These are phyloP conservation scores for Plasmodium malariae DNA, from an alignment of 169 alveolate species.

Conservation along the genomic window DNA sequence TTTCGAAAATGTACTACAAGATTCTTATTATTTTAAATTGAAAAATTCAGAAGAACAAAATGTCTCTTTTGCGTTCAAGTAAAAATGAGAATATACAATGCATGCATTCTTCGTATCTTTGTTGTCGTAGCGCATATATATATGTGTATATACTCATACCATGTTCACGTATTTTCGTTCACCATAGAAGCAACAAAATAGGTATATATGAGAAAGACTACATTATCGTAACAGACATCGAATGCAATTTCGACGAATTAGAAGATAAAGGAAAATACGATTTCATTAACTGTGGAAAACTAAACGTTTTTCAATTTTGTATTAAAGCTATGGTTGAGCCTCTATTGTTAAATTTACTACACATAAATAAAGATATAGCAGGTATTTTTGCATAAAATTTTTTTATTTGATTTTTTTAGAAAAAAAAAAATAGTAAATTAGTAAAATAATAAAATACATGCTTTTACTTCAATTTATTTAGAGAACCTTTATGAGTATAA, in stretches of 20 bases:
- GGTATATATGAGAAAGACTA: conserved; percentile 63
- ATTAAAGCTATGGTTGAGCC: conserved; percentile 69
- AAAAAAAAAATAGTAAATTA: not conserved
- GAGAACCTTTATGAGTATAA: conserved; percentile 21
- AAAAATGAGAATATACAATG: not conserved
- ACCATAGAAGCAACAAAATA: conserved; percentile 42
- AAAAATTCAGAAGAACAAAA: conserved; percentile 42
- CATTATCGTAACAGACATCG: conserved; percentile 56
- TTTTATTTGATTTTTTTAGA: not conserved
- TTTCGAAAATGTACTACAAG: conserved; percentile 67
- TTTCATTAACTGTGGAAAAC: conserved; percentile 11
- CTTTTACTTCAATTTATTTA: conserved; percentile 7
- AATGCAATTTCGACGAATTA: conserved; percentile 40
- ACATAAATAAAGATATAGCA: conserved; percentile 25
- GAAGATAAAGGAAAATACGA: conserved; percentile 17
- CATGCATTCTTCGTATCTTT: not conserved
- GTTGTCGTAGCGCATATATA: not conserved
- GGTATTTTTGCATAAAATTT: conserved; percentile 11
- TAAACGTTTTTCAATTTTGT: conserved; percentile 53
- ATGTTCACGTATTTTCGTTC: no score
- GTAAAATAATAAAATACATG: not conserved
- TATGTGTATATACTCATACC: no score
- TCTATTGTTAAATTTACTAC: conserved; percentile 49
- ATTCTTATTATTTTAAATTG: conserved; percentile 38
- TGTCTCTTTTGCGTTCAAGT: conserved; percentile 57